Base-by-base conservation (phyloP, 305 asterid species). In the Fraxinus dipetala region DNA sequence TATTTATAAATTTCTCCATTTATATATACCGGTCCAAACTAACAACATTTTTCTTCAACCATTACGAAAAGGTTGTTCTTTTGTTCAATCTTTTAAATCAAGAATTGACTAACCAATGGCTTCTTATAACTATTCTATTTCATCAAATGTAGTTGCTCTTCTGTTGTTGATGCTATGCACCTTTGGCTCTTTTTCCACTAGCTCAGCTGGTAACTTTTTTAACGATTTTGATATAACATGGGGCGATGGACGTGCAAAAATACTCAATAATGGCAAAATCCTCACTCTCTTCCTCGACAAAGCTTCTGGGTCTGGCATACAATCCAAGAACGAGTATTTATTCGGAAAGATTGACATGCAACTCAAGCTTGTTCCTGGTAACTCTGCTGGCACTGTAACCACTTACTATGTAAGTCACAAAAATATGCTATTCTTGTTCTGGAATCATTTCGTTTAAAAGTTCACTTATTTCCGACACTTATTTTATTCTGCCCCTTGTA, bases 341-440 rank as follows among this genome's bases (percentile, higher is more conserved):
- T 91, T 90, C 54, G 94, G 95, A 1, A 86, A 78, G 31, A 85
- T 91, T 51, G 91, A 88, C 45, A 91, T 91, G 95, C 92, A 89
- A 74, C 84, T 92, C 85, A 92, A 91, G 81, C 88, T 92, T 5
- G 92, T 91, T 2, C 95, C 88, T 6, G 91, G 92, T 0, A 92
- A 92, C 32, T 90, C 95, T 31, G 94, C 97, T 72, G 95, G 95
- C 76, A 91, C 97, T 24, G 97, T 91, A 81, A 89, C 94, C 35
- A 89, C 95, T 6, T 90, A 84, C 76, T 93, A 90, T 80, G 94
- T 92, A 85, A 32, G 80, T 11, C 35, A 28, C 36, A 28, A 67
- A 28, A 67, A 28, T 2, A 11, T 4, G 18, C 1, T 65, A 65
- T 65, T 26, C 10, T 54, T 6, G 65, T 54, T 6, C 0, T 18